A percentile compares a stretch with the other conserved stretches of the same genome.
phyloP scores from a whole-genome alignment of 805 yeast species.

The Yamadazyma takamatsuzukensis region DNA sequence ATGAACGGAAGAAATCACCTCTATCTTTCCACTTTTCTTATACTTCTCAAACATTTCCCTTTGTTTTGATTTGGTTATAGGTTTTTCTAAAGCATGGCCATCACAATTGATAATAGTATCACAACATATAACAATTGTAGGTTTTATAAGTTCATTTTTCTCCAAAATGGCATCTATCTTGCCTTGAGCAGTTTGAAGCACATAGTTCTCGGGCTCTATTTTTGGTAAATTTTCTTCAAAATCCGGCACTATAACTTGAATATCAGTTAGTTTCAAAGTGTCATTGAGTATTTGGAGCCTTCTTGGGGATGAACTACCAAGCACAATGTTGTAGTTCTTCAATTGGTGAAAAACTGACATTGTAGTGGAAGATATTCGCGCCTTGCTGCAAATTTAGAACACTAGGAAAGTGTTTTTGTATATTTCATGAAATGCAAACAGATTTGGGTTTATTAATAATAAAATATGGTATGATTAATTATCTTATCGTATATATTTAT shows the following conservation, averaged over 20 bases:
- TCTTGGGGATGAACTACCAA: constrained; percentile 82
- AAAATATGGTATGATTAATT: no score
- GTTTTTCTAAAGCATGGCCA: constrained; percentile 74
- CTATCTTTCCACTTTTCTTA: constrained; percentile 14
- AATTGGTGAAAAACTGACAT: no score
- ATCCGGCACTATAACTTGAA: constrained; percentile 53
- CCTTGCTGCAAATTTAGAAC: no score
- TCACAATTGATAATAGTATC: constrained; percentile 72
- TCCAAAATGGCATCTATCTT: constrained; percentile 62
- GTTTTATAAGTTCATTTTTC: constrained; percentile 5
- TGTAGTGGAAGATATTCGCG: no score
- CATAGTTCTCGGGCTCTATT: constrained; percentile 54
- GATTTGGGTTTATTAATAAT: no score
- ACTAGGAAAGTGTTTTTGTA: no score
- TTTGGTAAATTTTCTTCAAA: constrained; percentile 79
- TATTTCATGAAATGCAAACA: no score
- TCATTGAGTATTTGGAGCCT: constrained; percentile 61
- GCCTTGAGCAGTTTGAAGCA: constrained; percentile 59
- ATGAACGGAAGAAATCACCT: constrained; percentile 34
- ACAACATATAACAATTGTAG: constrained; percentile 46
- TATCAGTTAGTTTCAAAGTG: constrained; percentile 49
- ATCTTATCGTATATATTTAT: no score
- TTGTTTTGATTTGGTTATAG: constrained; percentile 36
- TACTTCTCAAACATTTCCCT: constrained; percentile 26
- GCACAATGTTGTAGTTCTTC: constrained; percentile 4